Conservation (phyloP, 805 yeast genomes). For the Suhomyces sp. region DNA sequence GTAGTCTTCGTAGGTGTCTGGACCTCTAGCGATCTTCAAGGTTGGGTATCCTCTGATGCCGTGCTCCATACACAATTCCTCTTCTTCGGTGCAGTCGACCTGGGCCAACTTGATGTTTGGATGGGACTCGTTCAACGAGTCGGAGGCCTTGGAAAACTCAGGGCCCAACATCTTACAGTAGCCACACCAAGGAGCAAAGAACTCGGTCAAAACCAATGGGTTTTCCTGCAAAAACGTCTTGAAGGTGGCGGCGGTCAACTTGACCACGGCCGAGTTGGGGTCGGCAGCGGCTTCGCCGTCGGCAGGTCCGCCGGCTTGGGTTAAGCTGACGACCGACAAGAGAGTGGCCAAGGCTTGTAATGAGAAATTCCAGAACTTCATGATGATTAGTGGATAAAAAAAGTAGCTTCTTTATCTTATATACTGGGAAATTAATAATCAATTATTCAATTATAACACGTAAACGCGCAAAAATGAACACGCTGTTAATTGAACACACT, state of each 20-base stretch:
- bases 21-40: conserved; percentile 67
- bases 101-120: conserved; percentile 74
- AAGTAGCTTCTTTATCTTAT: background rate
- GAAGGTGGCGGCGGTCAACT: conserved; percentile 66
- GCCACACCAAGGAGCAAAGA: conserved; percentile 98
- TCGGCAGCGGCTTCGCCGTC: conserved; percentile 69
- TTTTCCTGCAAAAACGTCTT: conserved; percentile 62
- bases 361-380: conserved; percentile 44
- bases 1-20: conserved; percentile 54
- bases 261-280: conserved; percentile 83
- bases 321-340: conserved; percentile 32
- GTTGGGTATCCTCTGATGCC: conserved; percentile 84
- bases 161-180: conserved; percentile 90
- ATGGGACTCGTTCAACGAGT: conserved; percentile 46
- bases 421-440: background rate
- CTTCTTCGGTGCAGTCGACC: conserved; percentile 79
- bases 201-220: conserved; percentile 80
- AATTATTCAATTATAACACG: background rate
- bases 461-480: no score
- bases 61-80: conserved; percentile 62
- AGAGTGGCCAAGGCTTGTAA: conserved; percentile 34
- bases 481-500: background rate
- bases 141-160: conserved; percentile 71
- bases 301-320: conserved; percentile 36
- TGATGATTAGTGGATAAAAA: conserved; percentile 8